These are phyloP conservation scores for Pyrenochaeta sp. DNA, from an alignment of 2,329 filamentous ascomycete genomes.

Conservation along the genomic window DNA sequence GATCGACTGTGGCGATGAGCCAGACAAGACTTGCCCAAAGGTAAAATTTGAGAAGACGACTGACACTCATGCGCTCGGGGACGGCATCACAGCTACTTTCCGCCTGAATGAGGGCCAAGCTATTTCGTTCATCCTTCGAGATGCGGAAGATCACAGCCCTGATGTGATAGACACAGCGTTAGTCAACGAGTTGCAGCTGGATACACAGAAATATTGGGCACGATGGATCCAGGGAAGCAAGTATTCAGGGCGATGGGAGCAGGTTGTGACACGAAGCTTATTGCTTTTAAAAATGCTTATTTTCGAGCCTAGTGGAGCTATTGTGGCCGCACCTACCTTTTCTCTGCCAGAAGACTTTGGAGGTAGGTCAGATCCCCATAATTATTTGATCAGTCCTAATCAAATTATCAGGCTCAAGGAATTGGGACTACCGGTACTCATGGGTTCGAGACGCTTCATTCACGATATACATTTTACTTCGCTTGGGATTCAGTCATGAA, in stretches of 20 bases:
- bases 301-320: conserved; percentile 80
- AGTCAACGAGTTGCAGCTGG: conserved; percentile 70
- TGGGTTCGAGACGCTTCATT: conserved; percentile 83
- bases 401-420: conserved; percentile 56
- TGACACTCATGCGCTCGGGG: conserved; percentile 63
- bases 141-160: conserved; percentile 64
- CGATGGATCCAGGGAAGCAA: conserved; percentile 75
- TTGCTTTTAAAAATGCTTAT: conserved; percentile 80
- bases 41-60: conserved; percentile 65
- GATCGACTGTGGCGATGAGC: conserved; percentile 67
- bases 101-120: conserved; percentile 71
- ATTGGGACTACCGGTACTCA: conserved; percentile 76
- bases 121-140: conserved; percentile 73
- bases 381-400: not conserved
- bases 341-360: conserved; percentile 73
- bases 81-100: conserved; percentile 70
- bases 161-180: conserved; percentile 65
- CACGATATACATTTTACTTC: conserved; percentile 77
- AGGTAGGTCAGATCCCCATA: conserved; percentile 14
- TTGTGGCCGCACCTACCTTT: conserved; percentile 79
- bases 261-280: conserved; percentile 74
- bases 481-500: conserved; percentile 77
- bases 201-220: conserved; percentile 76
- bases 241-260: conserved; percentile 76
- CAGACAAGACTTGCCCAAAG: conserved; percentile 57